Conservation (phyloP, 2,329 filamentous ascomycete species). For the Diplodia corticola region DNA sequence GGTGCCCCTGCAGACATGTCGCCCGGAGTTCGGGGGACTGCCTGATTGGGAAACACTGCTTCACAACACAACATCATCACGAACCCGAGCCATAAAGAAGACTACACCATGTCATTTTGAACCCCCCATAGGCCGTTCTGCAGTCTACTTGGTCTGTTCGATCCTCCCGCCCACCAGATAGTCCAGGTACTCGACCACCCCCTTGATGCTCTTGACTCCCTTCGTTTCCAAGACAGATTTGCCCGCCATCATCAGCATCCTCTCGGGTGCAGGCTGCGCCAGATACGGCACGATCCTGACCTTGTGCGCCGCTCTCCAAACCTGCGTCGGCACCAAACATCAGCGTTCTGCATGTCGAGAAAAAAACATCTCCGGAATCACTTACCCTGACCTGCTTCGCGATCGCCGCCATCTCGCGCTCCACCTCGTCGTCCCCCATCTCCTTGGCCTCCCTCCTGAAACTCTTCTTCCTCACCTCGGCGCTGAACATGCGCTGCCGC, state of each 20-base stretch:
- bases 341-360: neutral
- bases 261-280: neutral
- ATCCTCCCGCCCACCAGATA: neutral
- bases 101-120: neutral
- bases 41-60: neutral
- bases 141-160: neutral
- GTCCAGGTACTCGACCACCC: neutral
- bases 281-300: neutral
- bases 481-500: neutral
- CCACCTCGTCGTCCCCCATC: neutral
- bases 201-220: neutral
- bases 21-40: neutral
- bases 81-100: neutral
- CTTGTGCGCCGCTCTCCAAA: neutral
- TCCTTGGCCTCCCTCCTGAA: neutral
- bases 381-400: neutral
- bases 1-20: neutral
- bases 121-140: too few relatives aligned
- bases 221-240: neutral
- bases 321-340: neutral
- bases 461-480: neutral
- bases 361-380: neutral
- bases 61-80: neutral
- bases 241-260: neutral
- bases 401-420: neutral